Base-by-base conservation (phyloP, 805 yeast genomes). In the Yarrowia sp. region DNA sequence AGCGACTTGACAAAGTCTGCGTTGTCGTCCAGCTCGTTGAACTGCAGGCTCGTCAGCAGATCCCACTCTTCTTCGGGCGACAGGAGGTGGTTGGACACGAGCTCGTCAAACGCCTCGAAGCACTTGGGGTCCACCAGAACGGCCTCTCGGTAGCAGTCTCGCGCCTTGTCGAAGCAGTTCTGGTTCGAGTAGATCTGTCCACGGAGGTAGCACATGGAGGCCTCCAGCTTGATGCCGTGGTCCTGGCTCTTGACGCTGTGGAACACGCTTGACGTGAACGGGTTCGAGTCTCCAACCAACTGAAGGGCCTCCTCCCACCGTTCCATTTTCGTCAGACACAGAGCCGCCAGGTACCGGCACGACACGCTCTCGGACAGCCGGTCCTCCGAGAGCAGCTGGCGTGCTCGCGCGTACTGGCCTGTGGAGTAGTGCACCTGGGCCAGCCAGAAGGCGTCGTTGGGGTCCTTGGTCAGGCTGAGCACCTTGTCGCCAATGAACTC, bases 371-470 rank as follows among this genome's bases (percentile, higher is more conserved):
- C 80, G 62, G 78, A 73, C 64, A 84, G 82, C 66, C 80, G 83
- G 61, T 80, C 83, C 13, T 83, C 80, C 16, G 83, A 74, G 19
- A 93, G 77, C 41, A 92, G 73, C 65, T 85, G 85, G 59, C 90
- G 81, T 1, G 96, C 97, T 32, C 97, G 78, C 39, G 86, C 80
- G 72, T 84, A 91, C 69, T 88, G 83, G 10, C 93, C 93, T 62
- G 83, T 84, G 62, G 84, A 78, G 72, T 84, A 90, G 71, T 87
- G 85, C 4, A 88, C 96, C 75, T 93, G 97, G 0, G 97, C 97
- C 29, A 93, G 78, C 97, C 97, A 92, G 73, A 90, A 93, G 10
- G 97, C 97, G 71, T 93, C 98, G 69, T 87, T 89, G 13, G 97
- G 88, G 70, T 92, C 97, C 63, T 69, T 80, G 0, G 97, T 91